These are phyloP conservation scores for Globisporangium paddicum DNA, from an alignment of 352 stramenopile genomes.

Conservation along the genomic window DNA sequence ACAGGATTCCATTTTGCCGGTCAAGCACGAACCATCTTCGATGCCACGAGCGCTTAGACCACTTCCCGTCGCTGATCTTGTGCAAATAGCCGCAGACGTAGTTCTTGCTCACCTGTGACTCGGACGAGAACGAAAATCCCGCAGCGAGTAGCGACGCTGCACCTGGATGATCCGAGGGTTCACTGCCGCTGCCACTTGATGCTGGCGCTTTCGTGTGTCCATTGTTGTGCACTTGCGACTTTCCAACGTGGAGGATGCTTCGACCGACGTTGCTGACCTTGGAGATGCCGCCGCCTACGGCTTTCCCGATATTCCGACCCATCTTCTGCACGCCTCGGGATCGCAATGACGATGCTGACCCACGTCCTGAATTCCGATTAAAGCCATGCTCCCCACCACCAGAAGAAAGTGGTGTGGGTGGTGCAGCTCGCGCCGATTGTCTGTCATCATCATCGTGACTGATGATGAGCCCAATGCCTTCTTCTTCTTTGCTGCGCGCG, in stretches of 20 bases:
- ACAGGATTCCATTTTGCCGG: slow-evolving; percentile 61
- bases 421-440: slow-evolving; percentile 7
- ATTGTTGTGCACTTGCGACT: slow-evolving; percentile 28
- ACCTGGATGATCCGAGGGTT: slow-evolving; percentile 27
- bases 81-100: slow-evolving; percentile 82
- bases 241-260: slow-evolving; percentile 72
- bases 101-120: slow-evolving; percentile 73
- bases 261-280: slow-evolving; percentile 69
- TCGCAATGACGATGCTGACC: slow-evolving; percentile 16
- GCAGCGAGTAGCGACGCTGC: slow-evolving; percentile 32
- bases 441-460: slow-evolving; percentile 5
- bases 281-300: slow-evolving; percentile 72
- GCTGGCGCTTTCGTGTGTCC: slow-evolving; percentile 5
- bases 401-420: slow-evolving; percentile 11
- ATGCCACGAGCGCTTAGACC: slow-evolving; percentile 79
- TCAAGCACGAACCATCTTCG: slow-evolving; percentile 85
- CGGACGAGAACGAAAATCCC: slow-evolving; percentile 66
- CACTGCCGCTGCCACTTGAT: slow-evolving; percentile 8
- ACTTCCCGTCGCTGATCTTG: slow-evolving; percentile 86
- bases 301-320: slow-evolving; percentile 72
- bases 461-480: not conserved
- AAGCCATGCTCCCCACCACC: slow-evolving; percentile 13
- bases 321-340: slow-evolving; percentile 68
- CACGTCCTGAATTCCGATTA: not conserved
- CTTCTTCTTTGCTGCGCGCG: slow-evolving; percentile 18